Conservation (phyloP, 129 eudicot genomes). For the Deinandra increscens region DNA sequence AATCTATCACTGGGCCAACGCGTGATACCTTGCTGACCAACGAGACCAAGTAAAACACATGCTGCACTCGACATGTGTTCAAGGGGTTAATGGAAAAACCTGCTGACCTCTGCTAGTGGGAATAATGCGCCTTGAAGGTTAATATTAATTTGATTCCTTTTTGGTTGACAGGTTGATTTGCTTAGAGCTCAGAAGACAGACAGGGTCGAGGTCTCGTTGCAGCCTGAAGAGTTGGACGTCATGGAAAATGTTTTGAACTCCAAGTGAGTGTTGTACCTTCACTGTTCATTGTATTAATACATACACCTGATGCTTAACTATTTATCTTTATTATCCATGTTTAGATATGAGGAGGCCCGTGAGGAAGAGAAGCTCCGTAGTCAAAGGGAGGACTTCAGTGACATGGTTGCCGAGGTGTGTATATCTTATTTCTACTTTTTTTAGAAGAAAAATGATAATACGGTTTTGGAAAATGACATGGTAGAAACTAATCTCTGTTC, state of each 20-base stretch:
- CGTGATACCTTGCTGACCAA: background rate
- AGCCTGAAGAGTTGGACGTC: conserved; percentile 88
- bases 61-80: background rate
- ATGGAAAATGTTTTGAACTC: conserved; percentile 92
- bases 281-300: background rate
- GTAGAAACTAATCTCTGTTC: background rate
- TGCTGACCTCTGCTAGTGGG: background rate
- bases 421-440: background rate
- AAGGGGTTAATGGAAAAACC: background rate
- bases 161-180: conserved; percentile 76
- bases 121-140: background rate
- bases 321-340: background rate
- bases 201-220: conserved; percentile 82
- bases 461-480: background rate
- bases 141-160: background rate
- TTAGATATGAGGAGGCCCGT: conserved; percentile 55
- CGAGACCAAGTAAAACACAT: background rate
- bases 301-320: background rate
- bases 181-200: conserved; percentile 91
- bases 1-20: background rate
- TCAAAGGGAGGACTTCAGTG: conserved; percentile 94
- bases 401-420: conserved; percentile 97
- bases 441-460: background rate
- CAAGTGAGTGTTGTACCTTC: conserved; percentile 52
- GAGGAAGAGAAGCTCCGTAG: conserved; percentile 92